Evolutionary conservation across 2,329 filamentous ascomycete genomes (phyloP).

Genomic region (Ophiostoma montium): DNA sequence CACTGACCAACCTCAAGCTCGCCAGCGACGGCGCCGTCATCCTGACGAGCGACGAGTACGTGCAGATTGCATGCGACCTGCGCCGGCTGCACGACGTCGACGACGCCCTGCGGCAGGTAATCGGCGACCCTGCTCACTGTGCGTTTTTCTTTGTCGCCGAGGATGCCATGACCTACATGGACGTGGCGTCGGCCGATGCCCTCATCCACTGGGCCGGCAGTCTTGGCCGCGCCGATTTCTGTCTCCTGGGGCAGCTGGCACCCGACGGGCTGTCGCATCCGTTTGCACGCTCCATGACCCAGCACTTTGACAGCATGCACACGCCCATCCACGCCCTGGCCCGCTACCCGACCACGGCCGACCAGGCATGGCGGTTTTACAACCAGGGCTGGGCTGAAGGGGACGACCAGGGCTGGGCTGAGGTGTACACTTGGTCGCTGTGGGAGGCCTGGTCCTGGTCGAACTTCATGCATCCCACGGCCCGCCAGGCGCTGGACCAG

Average conservation of each 20-base stretch:
- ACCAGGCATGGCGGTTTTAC: conserved; percentile 56
- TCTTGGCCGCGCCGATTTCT: conserved; percentile 55
- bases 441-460: conserved; percentile 76
- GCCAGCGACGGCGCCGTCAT: conserved; percentile 33
- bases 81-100: conserved; percentile 50
- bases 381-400: too few relatives aligned
- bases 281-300: conserved; percentile 75
- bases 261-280: conserved; percentile 66
- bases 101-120: conserved; percentile 40
- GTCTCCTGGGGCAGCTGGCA: conserved; percentile 72
- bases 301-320: conserved; percentile 67
- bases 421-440: conserved; percentile 49
- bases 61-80: conserved; percentile 71
- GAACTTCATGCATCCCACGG: conserved; percentile 46
- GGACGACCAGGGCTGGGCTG: conserved; percentile 54
- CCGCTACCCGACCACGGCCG: conserved; percentile 49
- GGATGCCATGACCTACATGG: conserved; percentile 86
- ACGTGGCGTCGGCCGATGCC: conserved; percentile 54
- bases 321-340: conserved; percentile 64
- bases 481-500: conserved; percentile 49
- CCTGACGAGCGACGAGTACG: conserved; percentile 55
- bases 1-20: conserved; percentile 31
- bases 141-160: conserved; percentile 72
- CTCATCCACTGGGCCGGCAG: conserved; percentile 65
- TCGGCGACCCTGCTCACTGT: conserved; percentile 42